Conservation (phyloP, 1,139 yeast genomes). For the Spencermartinsiella ligniputridi region DNA sequence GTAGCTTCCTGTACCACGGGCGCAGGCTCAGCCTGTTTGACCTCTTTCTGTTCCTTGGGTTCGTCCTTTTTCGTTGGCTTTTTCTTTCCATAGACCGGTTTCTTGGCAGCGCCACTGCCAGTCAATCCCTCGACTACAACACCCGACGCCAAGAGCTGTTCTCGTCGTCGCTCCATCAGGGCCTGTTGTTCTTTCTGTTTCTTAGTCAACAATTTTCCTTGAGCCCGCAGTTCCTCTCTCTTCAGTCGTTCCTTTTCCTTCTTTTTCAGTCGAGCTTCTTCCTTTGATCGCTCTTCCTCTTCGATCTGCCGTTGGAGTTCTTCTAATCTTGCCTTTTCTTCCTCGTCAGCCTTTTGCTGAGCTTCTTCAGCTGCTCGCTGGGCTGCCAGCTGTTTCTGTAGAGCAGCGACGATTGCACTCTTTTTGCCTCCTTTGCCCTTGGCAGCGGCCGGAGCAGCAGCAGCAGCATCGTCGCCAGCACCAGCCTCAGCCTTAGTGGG, state of each 20-base stretch:
- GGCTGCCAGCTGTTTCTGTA: conserved; percentile 77
- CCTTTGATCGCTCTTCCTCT: conserved; percentile 61
- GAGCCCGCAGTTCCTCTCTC: conserved; percentile 88
- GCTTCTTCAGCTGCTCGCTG: conserved; percentile 81
- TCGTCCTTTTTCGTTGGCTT: conserved; percentile 43
- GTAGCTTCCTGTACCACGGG: conserved; percentile 25
- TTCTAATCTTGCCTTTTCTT: conserved; percentile 50
- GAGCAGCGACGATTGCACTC: conserved; percentile 38
- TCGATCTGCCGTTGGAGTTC: conserved; percentile 50
- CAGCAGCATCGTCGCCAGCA: conserved; percentile 34
- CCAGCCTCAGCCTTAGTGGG: conserved; percentile 34
- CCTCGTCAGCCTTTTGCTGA: conserved; percentile 57
- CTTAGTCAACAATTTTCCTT: conserved; percentile 76
- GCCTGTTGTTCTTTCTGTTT: conserved; percentile 94
- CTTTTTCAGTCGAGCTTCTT: conserved; percentile 61
- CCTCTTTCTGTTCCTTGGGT: conserved; percentile 25
- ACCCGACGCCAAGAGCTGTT: conserved; percentile 73
- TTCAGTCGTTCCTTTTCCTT: conserved; percentile 71
- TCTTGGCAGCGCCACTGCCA: conserved; percentile 54
- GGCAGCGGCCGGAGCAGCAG: conserved; percentile 30
- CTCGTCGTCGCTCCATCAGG: conserved; percentile 82
- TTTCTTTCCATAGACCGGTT: conserved; percentile 71
- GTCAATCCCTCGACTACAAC: conserved; percentile 70
- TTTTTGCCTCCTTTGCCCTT: conserved; percentile 35
- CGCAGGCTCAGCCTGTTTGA: conserved; percentile 35